These are phyloP conservation scores for Aspergillus sp. DNA, from an alignment of 2,329 filamentous ascomycete species.

Conservation along the genomic window DNA sequence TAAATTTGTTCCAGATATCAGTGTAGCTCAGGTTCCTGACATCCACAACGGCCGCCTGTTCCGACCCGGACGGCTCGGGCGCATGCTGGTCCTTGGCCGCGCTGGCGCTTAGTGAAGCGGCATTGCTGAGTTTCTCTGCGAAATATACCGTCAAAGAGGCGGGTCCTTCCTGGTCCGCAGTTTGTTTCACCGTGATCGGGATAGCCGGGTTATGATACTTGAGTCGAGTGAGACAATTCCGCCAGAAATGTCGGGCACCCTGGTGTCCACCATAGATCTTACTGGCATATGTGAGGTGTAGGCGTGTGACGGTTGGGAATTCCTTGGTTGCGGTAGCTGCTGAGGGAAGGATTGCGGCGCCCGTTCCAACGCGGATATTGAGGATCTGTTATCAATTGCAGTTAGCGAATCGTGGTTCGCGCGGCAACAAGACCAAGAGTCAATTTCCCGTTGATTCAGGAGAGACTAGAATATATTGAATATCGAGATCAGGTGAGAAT, in stretches of 20 bases:
- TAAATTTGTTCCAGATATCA: conserved; percentile 46
- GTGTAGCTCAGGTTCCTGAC: conserved; percentile 39
- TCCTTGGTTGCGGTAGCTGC: conserved; percentile 30
- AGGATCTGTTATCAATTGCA: conserved; percentile 59
- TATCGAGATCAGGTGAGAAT: not conserved
- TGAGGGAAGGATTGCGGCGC: conserved; percentile 73
- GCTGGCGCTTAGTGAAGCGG: conserved; percentile 25
- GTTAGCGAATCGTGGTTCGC: not conserved
- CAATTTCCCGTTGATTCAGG: not conserved
- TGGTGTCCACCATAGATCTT: conserved; percentile 42
- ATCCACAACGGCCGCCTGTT: conserved; percentile 38
- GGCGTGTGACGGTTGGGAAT: conserved; percentile 40
- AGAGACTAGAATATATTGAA: not conserved
- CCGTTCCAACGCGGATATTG: conserved; percentile 74
- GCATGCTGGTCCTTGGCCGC: conserved; percentile 33
- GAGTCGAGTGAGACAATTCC: conserved; percentile 73
- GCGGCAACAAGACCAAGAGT: no score
- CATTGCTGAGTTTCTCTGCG: conserved; percentile 31
- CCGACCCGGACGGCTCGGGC: conserved; percentile 29
- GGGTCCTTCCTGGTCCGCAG: conserved; percentile 49
- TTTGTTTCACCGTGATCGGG: conserved; percentile 78
- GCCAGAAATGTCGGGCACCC: conserved; percentile 79
- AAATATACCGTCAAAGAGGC: conserved; percentile 45
- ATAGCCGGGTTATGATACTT: conserved; percentile 93
- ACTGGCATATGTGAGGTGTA: conserved; percentile 45